Base-by-base conservation (phyloP, 2,329 filamentous ascomycete genomes). In the Pseudopithomyces chartarum region DNA sequence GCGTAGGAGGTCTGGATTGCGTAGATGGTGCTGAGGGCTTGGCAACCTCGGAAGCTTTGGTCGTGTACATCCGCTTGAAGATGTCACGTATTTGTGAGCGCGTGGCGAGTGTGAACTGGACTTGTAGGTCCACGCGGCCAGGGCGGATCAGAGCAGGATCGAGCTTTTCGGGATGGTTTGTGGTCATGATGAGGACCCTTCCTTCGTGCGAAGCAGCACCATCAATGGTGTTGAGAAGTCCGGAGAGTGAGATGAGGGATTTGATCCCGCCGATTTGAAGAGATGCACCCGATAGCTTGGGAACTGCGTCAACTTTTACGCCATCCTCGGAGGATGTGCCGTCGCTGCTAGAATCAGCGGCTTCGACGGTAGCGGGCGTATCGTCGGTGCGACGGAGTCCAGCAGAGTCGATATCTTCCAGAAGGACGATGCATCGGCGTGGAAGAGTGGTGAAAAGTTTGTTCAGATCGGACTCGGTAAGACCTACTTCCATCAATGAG, bases 201-300 rank as follows among this genome's bases (percentile, higher is more conserved):
- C 90, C 90, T 76, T 94, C 90, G 65, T 91, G 89, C 2, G 87
- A 90, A 1, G 89, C 89, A 1, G 92, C 90, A 53, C 91, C 90
- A 67, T 96, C 91, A 39, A 96, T 91, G 56, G 89, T 89, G 73
- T 96, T 96, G 50, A 96, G 82, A 1, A 96, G 82, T 0, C 90
- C 90, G 0, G 90, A 91, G 2, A 95, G 82, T 0, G 89, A 90
- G 43, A 95, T 91, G n/a, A 82, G 76, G 13, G 73, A 67, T 48
- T 71, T 72, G 32, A 66, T 62, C 55, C n/a, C 52, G 39, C 22
- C 53, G 19, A 40, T 33, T 20, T 52, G 39, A 34, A 44, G 50
- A 29, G 26, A 50, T 40, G 23, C 55, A 26, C 34, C 55, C 55
- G 58, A 61, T 0, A 39, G 52, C 20, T 59, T 63, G n/a, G 59